Percentiles rank a stretch among this genome's conserved stretches.
These are phyloP conservation scores for Capsicum baccatum DNA, from an alignment of 257 asterid genomes.

Conservation along the genomic window DNA sequence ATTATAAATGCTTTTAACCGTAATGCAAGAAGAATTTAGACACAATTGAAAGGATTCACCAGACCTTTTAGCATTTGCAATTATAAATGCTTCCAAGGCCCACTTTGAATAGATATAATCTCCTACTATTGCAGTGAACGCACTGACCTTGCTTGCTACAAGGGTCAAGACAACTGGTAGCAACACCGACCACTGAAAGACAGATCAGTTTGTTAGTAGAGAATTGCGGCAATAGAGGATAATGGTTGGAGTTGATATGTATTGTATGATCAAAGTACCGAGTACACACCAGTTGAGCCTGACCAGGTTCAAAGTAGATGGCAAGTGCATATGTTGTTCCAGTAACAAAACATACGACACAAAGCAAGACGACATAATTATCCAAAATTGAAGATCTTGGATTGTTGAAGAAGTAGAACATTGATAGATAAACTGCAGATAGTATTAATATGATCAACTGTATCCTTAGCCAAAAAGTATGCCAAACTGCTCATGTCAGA, in stretches of 20 bases:
- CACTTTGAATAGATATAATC: constrained; percentile 76
- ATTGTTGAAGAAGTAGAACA: constrained; percentile 98
- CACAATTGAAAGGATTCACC: constrained; percentile 1
- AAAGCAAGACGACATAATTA: constrained; percentile 72
- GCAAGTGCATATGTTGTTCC: constrained; percentile 94
- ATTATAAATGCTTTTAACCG: neutral
- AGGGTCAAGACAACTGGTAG: constrained; percentile 92
- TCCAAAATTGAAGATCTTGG: constrained; percentile 82
- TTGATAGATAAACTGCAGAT: constrained; percentile 91
- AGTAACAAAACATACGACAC: constrained; percentile 93
- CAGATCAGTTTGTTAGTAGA: constrained; percentile 15
- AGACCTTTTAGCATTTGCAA: constrained; percentile 83
- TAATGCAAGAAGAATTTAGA: constrained; percentile 6
- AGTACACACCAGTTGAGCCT: constrained; percentile 81
- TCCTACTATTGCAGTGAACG: constrained; percentile 52
- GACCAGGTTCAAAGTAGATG: constrained; percentile 87
- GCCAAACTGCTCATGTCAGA: constrained; percentile 99
- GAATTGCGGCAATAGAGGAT: constrained; percentile 14
- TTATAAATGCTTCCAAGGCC: constrained; percentile 90
- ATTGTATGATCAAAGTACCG: constrained; percentile 23
- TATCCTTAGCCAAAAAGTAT: constrained; percentile 83
- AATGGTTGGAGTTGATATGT: neutral
- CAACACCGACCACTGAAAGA: constrained; percentile 78
- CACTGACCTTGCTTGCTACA: constrained; percentile 65
- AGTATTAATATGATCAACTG: constrained; percentile 85